phyloP scores from a whole-genome alignment of 2,329 filamentous ascomycete species.

The Dactylonectria estremocensis region DNA sequence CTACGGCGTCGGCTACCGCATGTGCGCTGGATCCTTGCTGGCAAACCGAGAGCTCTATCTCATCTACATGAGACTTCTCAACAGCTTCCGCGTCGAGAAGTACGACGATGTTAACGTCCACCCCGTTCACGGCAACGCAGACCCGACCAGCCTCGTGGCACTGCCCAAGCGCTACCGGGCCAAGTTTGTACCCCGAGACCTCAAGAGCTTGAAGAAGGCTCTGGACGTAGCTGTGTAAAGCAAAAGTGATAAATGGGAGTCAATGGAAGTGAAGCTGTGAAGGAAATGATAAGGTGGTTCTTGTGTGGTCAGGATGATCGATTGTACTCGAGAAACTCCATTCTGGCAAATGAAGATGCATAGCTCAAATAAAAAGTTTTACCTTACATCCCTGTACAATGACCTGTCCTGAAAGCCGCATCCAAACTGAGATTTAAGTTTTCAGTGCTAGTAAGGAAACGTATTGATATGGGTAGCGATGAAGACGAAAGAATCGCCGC shows the following conservation, averaged over 20 bases:
- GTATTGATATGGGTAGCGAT: too few species aligned
- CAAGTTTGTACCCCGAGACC: constrained; percentile 67
- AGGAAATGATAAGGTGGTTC: background rate
- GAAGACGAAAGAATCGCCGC: too few species aligned
- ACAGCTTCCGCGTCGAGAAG: constrained; percentile 72
- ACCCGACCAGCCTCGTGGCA: constrained; percentile 74
- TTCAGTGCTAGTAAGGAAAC: too few species aligned
- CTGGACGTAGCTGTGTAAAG: constrained; percentile 17
- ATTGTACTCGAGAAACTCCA: background rate
- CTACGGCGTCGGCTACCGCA: constrained; percentile 76
- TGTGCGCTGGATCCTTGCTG: constrained; percentile 72
- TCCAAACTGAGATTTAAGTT: too few species aligned
- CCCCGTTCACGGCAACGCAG: constrained; percentile 71
- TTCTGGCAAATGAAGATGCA: background rate
- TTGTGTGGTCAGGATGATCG: background rate
- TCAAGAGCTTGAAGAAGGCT: constrained; percentile 37
- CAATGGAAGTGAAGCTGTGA: background rate
- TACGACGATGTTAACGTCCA: constrained; percentile 70
- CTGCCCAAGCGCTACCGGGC: constrained; percentile 72
- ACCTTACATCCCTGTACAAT: background rate
- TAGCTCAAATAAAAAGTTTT: background rate
- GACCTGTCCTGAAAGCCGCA: background rate
- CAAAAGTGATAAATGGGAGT: background rate
- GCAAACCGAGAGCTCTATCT: constrained; percentile 78
- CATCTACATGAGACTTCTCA: constrained; percentile 73